A percentile compares a stretch with the other conserved stretches of the same genome.
Evolutionary conservation across 495 filamentous ascomycete species (phyloP).

Genomic region (Penicillium silybi): DNA sequence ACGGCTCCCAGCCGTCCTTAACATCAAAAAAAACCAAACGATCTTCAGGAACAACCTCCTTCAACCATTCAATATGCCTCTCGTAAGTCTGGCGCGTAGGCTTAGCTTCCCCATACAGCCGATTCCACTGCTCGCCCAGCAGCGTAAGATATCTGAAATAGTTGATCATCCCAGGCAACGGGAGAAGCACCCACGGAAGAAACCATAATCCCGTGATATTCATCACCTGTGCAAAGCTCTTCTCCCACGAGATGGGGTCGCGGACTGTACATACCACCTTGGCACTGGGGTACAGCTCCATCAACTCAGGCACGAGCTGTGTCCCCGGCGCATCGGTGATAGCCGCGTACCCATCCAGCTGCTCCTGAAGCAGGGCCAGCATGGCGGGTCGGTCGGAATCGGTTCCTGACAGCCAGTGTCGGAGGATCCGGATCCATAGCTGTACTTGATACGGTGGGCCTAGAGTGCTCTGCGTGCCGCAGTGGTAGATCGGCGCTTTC

Average conservation of each 20-base stretch:
- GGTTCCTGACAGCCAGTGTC: slow-evolving; percentile 7
- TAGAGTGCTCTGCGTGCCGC: slow-evolving; percentile 24
- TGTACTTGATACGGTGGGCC: slow-evolving; percentile 19
- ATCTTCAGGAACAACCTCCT: slow-evolving; percentile 38
- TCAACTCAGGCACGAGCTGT: slow-evolving; percentile 24
- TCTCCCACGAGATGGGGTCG: slow-evolving; percentile 20
- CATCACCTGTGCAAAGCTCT: slow-evolving; percentile 14
- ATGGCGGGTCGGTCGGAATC: slow-evolving; percentile 47
- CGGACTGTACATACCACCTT: slow-evolving; percentile 28
- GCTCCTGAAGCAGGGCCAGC: slow-evolving; percentile 57
- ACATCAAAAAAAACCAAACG: slow-evolving; percentile 45
- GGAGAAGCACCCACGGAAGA: slow-evolving; percentile 18
- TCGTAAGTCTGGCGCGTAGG: slow-evolving; percentile 10
- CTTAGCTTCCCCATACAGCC: slow-evolving; percentile 11
- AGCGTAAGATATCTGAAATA: slow-evolving; percentile 15
- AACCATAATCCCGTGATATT: slow-evolving; percentile 12
- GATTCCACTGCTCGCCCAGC: slow-evolving; percentile 17
- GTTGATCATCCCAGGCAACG: slow-evolving; percentile 23
- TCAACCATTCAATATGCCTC: slow-evolving; percentile 30
- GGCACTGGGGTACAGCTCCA: slow-evolving; percentile 27
- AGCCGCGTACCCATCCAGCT: slow-evolving; percentile 52
- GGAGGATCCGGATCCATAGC: slow-evolving; percentile 18
- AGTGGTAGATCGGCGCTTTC: slow-evolving; percentile 27
- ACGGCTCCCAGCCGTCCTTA: slow-evolving; percentile 47
- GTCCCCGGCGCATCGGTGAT: slow-evolving; percentile 27